Evolutionary conservation across 2,329 filamentous ascomycete genomes (phyloP), one percentile per base, ranked within the genome.

Genomic region (Fusarium tanahbumbuense): DNA sequence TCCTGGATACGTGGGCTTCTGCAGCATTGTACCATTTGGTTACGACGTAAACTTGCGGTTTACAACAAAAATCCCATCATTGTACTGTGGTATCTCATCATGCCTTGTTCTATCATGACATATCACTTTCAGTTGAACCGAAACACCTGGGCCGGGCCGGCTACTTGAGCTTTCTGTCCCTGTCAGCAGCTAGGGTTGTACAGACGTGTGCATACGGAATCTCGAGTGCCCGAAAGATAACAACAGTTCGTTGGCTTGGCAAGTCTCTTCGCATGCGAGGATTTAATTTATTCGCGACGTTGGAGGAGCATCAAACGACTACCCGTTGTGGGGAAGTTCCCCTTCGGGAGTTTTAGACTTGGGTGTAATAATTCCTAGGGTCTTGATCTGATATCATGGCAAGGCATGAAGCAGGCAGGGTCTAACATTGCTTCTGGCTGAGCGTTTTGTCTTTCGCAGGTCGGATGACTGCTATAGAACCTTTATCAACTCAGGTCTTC

Each of bases 51-150:
- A 63, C 22, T 34, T 34, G 23, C 16, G 30, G 20, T 34, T 18
- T 50, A 18, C 20, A 30, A 48, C 11, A 8, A n/a, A 46, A 28
- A 45, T 30, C 20, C 46, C 40, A 47, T 52, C 53, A 34, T 57
- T 22, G 18, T 67, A 44, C 44, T 56, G 47, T 47, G 28, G 23
- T 32, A 56, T 48, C 37, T 50, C 53, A 42, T 44, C 41, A 60
- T 69, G 49, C 49, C 45, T 65, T 48, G 44, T 52, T 52, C 27
- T 28, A 22, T 44, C 59, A 34, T 41, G 50, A 56, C 55, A 60
- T 60, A 50, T 64, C 54, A 56, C 54, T 53, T 68, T 55, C 23
- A 46, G 25, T 30, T 55, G 55, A 61, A 53, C 55, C 48, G 50
- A 65, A 53, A 56, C 58, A 58, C 40, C 34, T 61, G 41, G 30